Base-by-base conservation (phyloP, 345 rosid species). In the Trapa incisa region DNA sequence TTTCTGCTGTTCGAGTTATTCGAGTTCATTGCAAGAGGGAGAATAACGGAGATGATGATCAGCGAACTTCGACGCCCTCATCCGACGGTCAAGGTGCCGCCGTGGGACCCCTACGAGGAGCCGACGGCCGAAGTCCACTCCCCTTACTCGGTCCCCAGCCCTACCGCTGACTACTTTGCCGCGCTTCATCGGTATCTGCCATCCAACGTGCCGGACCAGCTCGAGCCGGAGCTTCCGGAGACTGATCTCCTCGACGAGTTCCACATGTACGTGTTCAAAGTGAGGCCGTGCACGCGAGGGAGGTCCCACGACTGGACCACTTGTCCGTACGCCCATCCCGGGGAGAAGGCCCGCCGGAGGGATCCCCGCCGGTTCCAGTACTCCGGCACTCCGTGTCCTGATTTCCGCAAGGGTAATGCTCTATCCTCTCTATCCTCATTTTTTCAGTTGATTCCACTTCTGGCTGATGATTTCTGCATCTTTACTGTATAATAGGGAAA, bases 151-250 rank as follows among this genome's bases (percentile, higher is more conserved):
- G 79, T 76, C 33, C 72, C 71, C 37, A 67, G 74, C 4, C 62
- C 63, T n/a, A n/a, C 39, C 48, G 37, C 65, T 37, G 68, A 78
- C 73, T 70, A 79, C 67, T 72, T 86, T 29, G 65, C 81, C 17
- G 79, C 92, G 36, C 82, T 86, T 62, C 78, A 72, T 74, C 87
- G 90, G 43, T 86, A 69, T 76, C 88, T 90, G 4, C 90, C 92
- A 41, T 90, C 97, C 0, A 89, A 87, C 70, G 85, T 76, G 69
- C 71, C 75, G 64, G 70, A 70, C 67, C 37, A 65, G 6, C 17
- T 57, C 16, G 86, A 80, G 80, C 6, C 56, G 67, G 70, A 45
- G 47, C 47, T 12, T 9, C 11, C 47, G 47, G 47, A 77, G 37
- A 82, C 77, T 64, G 75, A 71, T 37, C 77, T 79, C 60, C 80